These are phyloP conservation scores for Hymenoscyphus albidus DNA, from an alignment of 2,329 filamentous ascomycete species.

Conservation along the genomic window DNA sequence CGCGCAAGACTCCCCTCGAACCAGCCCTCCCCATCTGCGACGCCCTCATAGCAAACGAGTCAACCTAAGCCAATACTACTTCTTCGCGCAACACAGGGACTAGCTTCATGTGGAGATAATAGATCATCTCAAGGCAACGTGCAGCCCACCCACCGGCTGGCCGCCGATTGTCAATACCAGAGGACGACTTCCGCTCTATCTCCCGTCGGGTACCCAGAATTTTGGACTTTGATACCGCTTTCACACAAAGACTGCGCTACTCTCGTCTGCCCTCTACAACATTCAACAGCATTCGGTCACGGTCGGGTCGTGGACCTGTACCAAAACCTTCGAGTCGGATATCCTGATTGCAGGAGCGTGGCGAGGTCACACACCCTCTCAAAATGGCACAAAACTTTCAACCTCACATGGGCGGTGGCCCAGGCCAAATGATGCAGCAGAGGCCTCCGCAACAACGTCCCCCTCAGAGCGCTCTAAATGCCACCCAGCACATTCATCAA, in stretches of 20 bases:
- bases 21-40: conserved; percentile 1
- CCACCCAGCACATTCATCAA: conserved; percentile 25
- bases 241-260: conserved; percentile 8
- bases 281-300: conserved; percentile 13
- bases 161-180: conserved; percentile 28
- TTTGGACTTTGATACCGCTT: conserved; percentile 5
- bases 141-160: conserved; percentile 27
- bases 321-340: conserved; percentile 18
- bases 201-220: conserved; percentile 10
- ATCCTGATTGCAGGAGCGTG: conserved; percentile 27
- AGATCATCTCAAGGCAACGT: conserved; percentile 26
- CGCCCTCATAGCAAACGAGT: conserved; percentile 26
- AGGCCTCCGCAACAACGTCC: conserved; percentile 20
- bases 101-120: conserved; percentile 30
- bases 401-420: conserved; percentile 30
- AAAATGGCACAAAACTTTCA: conserved; percentile 35
- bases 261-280: conserved; percentile 11
- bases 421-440: conserved; percentile 32
- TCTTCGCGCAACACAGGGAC: conserved; percentile 27
- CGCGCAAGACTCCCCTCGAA: not conserved
- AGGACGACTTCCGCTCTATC: conserved; percentile 16
- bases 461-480: conserved; percentile 15
- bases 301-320: conserved; percentile 26
- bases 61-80: conserved; percentile 17
- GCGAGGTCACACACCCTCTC: conserved; percentile 25